Evolutionary conservation across 805 yeast species (phyloP).

Genomic region (Candida piceae): DNA sequence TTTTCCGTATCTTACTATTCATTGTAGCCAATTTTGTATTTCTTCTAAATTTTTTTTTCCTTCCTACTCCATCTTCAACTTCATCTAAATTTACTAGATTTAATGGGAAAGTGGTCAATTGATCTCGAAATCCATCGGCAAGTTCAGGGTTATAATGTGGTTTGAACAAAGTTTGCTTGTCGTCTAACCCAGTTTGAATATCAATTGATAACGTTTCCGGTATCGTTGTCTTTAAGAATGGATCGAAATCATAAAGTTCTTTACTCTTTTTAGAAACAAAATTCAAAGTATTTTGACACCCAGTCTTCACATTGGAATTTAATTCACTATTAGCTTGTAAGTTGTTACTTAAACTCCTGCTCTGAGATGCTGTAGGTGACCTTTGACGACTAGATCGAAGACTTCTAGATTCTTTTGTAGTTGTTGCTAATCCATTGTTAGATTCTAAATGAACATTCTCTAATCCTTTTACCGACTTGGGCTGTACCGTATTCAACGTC

Average conservation of each 20-base stretch:
- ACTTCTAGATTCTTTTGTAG: conserved; percentile 4
- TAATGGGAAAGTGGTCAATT: conserved; percentile 12
- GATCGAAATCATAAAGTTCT: conserved; percentile 35
- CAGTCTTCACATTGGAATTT: no score
- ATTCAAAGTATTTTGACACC: no score
- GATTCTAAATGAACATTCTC: no score
- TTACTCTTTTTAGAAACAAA: no score
- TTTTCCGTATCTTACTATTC: neutral
- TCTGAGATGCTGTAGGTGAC: no score
- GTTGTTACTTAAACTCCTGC: no score
- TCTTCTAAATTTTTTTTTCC: neutral
- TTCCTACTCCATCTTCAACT: conserved; percentile 1
- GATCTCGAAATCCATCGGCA: conserved; percentile 6
- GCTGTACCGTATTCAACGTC: no score
- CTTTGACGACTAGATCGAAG: conserved; percentile 7
- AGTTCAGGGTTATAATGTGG: conserved; percentile 15
- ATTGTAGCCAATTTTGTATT: neutral
- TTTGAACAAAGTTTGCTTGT: neutral
- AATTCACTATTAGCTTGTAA: no score
- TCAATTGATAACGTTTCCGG: no score
- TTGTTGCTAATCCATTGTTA: no score
- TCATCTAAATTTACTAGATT: conserved; percentile 16
- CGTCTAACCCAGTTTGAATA: neutral
- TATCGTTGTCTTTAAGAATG: conserved; percentile 17
- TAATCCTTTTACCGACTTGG: no score